Percentiles rank a stretch among this genome's conserved stretches.
Evolutionary conservation across 2,329 filamentous ascomycete species (phyloP).

Genomic region (Lomentospora prolificans): DNA sequence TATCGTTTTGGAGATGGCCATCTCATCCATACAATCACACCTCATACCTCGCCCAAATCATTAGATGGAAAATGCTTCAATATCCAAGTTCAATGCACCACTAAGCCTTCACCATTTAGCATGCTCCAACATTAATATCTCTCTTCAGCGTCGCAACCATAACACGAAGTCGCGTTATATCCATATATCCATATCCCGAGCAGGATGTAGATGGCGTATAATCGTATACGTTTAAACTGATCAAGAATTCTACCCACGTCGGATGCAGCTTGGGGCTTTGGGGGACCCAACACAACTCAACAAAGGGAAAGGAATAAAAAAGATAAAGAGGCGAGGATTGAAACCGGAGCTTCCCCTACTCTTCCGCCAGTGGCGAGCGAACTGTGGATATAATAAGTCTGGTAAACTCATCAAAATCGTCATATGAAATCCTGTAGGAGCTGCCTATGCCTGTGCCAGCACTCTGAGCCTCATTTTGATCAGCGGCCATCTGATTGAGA

Average conservation of each 20-base stretch:
- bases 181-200: no score
- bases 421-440: not conserved
- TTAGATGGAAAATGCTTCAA: not conserved
- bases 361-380: not conserved
- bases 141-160: not conserved
- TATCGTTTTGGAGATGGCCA: no score
- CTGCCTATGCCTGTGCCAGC: not conserved
- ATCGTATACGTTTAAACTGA: no score
- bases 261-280: no score
- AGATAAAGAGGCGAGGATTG: not conserved
- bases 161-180: not conserved
- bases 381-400: not conserved
- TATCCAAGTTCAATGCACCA: no score
- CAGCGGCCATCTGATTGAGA: not conserved
- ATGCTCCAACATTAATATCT: not conserved
- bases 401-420: slow-evolving; percentile 1
- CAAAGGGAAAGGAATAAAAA: not conserved
- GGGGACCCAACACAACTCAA: no score
- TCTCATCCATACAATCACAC: no score
- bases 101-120: no score
- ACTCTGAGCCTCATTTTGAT: not conserved
- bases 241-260: no score
- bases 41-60: not conserved
- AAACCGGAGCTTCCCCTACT: not conserved
- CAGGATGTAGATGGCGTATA: not conserved